A percentile compares a stretch with the other conserved stretches of the same genome.
Evolutionary conservation across 75 land plant species (phyloP).

Genomic region (Isoetes taiwanensis): DNA sequence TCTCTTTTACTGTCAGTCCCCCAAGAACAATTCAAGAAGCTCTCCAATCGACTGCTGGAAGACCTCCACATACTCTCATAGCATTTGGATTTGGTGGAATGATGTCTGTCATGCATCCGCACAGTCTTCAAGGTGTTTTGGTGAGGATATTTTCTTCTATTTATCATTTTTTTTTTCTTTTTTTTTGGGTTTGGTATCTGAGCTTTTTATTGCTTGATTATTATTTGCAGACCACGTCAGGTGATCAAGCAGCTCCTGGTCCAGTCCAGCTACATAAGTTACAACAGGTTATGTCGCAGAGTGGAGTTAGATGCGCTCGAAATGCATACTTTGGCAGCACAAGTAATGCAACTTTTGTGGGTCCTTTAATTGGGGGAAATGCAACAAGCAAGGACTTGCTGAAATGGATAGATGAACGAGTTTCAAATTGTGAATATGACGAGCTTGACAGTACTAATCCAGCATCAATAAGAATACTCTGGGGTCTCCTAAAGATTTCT

Average conservation of each 20-base stretch:
- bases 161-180: no score
- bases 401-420: slow-evolving; percentile 82
- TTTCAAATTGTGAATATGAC: slow-evolving; percentile 31
- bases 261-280: no score
- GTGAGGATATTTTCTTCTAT: no score
- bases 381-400: slow-evolving; percentile 61
- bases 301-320: no score
- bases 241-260: no score
- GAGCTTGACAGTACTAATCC: slow-evolving; percentile 21
- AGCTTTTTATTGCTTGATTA: no score
- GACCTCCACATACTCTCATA: slow-evolving; percentile 77
- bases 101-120: slow-evolving; percentile 54
- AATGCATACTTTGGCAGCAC: slow-evolving; percentile 42
- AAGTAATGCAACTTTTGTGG: slow-evolving; percentile 43
- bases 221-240: no score
- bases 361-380: slow-evolving; percentile 73
- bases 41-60: slow-evolving; percentile 61
- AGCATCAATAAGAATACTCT: slow-evolving; percentile 36
- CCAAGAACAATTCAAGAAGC: slow-evolving; percentile 21
- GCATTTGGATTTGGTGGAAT: slow-evolving; percentile 97
- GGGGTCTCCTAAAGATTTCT: slow-evolving; percentile 67
- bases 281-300: no score
- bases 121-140: no score
- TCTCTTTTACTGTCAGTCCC: slow-evolving; percentile 12
- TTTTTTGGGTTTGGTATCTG: no score